These are phyloP conservation scores for Botrytis cinerea DNA, from an alignment of 2,329 filamentous ascomycete genomes.

Conservation along the genomic window DNA sequence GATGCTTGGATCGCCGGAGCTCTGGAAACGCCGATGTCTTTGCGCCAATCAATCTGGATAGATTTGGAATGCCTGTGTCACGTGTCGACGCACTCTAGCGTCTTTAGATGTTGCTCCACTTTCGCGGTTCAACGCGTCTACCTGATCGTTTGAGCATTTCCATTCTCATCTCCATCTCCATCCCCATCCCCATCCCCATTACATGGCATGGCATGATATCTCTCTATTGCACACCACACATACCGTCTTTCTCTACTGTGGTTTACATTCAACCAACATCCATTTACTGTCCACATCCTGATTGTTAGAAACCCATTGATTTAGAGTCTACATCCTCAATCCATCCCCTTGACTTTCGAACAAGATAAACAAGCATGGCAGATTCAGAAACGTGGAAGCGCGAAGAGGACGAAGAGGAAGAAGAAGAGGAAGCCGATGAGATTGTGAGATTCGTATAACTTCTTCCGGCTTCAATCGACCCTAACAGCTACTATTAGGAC, in stretches of 20 bases:
- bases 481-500: constrained; percentile 52
- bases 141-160: constrained; percentile 4
- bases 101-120: not conserved
- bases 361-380: constrained; percentile 27
- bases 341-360: not conserved
- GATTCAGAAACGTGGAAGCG: constrained; percentile 37
- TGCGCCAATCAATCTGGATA: constrained; percentile 4
- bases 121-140: constrained; percentile 21
- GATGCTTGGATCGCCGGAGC: constrained; percentile 8
- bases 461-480: constrained; percentile 23
- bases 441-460: constrained; percentile 46
- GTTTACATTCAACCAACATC: not conserved
- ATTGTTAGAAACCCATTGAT: not conserved
- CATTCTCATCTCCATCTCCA: not conserved
- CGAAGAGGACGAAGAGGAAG: constrained; percentile 70
- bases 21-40: constrained; percentile 5
- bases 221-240: not conserved
- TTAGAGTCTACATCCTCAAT: not conserved
- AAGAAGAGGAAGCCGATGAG: constrained; percentile 68
- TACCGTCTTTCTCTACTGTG: not conserved
- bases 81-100: constrained; percentile 5
- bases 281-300: not conserved
- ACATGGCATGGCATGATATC: not conserved
- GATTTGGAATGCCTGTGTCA: not conserved
- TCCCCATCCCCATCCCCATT: not conserved